Percentiles rank a stretch among this genome's conserved stretches.
These are phyloP conservation scores for Ophiocytium majus DNA, from an alignment of 352 stramenopile genomes.

Conservation along the genomic window DNA sequence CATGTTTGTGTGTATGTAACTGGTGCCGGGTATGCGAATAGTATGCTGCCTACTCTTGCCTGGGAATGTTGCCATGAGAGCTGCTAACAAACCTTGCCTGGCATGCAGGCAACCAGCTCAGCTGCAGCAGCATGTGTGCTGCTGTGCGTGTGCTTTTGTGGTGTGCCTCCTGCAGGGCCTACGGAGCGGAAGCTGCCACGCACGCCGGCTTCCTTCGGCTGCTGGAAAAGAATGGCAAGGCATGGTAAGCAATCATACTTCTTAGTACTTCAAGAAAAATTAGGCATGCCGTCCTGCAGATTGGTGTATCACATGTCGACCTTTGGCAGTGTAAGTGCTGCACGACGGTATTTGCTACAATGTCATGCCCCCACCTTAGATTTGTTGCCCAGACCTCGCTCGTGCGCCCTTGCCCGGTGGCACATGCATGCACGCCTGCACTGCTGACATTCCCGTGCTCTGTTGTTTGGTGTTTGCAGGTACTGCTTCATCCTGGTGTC, in stretches of 20 bases:
- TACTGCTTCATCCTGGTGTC: conserved; percentile 25
- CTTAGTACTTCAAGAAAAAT: background rate
- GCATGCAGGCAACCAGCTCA: background rate
- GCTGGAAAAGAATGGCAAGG: conserved; percentile 20
- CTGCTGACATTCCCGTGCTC: background rate
- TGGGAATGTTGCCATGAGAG: too few relatives aligned
- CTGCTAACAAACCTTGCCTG: too few relatives aligned
- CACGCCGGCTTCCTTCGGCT: conserved; percentile 12
- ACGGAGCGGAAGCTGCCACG: conserved; percentile 5
- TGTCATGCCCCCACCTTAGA: too few relatives aligned
- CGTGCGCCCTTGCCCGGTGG: too few relatives aligned
- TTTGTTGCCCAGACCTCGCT: too few relatives aligned
- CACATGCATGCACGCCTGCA: too few relatives aligned
- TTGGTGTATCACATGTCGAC: too few relatives aligned
- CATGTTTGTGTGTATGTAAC: background rate
- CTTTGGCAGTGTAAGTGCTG: too few relatives aligned
- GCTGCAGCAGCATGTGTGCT: background rate
- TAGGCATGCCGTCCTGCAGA: too few relatives aligned
- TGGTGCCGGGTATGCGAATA: background rate
- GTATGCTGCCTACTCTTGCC: background rate
- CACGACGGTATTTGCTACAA: too few relatives aligned
- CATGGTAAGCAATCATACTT: conserved; percentile 13
- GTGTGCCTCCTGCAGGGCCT: background rate
- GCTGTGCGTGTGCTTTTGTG: background rate
- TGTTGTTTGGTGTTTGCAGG: conserved; percentile 9